Evolutionary conservation across 2,329 filamentous ascomycete genomes (phyloP).

Genomic region (Trichoderma lentiforme): DNA sequence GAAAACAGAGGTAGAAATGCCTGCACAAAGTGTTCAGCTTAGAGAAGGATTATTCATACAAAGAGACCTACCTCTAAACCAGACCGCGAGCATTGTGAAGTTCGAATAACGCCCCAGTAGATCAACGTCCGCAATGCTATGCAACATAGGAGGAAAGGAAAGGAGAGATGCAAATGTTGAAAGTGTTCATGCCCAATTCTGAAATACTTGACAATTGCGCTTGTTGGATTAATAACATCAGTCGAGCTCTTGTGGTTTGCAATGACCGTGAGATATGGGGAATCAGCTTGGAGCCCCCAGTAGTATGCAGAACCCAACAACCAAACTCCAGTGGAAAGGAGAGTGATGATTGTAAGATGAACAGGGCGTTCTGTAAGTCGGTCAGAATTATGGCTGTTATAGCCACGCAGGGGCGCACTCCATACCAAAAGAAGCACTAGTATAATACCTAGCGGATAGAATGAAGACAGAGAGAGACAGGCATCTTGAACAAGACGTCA

Average conservation of each 20-base stretch:
- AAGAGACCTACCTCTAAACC: constrained; percentile 31
- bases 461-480: constrained; percentile 35
- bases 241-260: not conserved
- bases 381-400: not conserved
- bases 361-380: constrained; percentile 31
- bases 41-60: not conserved
- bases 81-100: constrained; percentile 32
- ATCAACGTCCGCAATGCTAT: constrained; percentile 23
- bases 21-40: constrained; percentile 20
- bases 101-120: constrained; percentile 32
- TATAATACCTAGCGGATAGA: constrained; percentile 33
- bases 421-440: constrained; percentile 37
- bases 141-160: constrained; percentile 6
- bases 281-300: not conserved
- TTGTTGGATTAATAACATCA: not conserved
- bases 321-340: not conserved
- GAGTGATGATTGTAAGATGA: constrained; percentile 32
- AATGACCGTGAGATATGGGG: not conserved
- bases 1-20: constrained; percentile 29
- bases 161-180: not conserved
- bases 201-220: not conserved
- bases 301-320: not conserved
- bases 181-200: not conserved
- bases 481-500: constrained; percentile 5
- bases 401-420: not conserved